Evolutionary conservation across 805 yeast genomes (phyloP).

Genomic region (Pichia kluyveri): DNA sequence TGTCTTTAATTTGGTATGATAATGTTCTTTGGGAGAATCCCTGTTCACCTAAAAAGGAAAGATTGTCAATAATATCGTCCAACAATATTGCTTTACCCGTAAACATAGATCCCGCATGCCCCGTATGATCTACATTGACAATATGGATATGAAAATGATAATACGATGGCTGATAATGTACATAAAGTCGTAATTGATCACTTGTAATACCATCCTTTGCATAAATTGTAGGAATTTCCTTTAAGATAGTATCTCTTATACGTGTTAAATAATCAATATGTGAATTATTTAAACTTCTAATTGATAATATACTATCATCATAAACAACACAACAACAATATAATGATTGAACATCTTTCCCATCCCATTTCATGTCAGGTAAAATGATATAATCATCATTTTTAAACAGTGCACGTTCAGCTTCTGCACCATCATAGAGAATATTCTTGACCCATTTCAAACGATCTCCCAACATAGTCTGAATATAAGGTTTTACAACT

Average conservation of each 20-base stretch:
- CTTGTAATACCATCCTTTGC: conserved; percentile 27
- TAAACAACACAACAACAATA: conserved; percentile 73
- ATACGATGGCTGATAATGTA: conserved; percentile 94
- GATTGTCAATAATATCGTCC: conserved; percentile 72
- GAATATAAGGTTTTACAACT: conserved; percentile 67
- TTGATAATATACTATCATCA: conserved; percentile 56
- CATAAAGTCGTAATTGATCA: conserved; percentile 63
- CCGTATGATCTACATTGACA: conserved; percentile 62
- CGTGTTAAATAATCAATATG: conserved; percentile 53
- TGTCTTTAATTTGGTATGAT: conserved; percentile 64
- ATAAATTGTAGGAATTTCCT: conserved; percentile 40
- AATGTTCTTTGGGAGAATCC: conserved; percentile 54
- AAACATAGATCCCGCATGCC: conserved; percentile 57
- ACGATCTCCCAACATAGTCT: conserved; percentile 65
- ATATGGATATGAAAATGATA: conserved; percentile 93
- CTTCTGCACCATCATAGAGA: conserved; percentile 70
- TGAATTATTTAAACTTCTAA: conserved; percentile 58
- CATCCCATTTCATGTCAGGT: conserved; percentile 98
- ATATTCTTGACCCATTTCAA: conserved; percentile 88
- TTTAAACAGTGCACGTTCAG: conserved; percentile 67
- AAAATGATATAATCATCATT: conserved; percentile 65
- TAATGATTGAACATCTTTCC: conserved; percentile 53
- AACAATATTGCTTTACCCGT: conserved; percentile 76
- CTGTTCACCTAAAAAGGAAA: conserved; percentile 41
- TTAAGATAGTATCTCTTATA: conserved; percentile 36